Conservation (phyloP, 176 grass and related monocot genomes). For the Oryza punctata region DNA sequence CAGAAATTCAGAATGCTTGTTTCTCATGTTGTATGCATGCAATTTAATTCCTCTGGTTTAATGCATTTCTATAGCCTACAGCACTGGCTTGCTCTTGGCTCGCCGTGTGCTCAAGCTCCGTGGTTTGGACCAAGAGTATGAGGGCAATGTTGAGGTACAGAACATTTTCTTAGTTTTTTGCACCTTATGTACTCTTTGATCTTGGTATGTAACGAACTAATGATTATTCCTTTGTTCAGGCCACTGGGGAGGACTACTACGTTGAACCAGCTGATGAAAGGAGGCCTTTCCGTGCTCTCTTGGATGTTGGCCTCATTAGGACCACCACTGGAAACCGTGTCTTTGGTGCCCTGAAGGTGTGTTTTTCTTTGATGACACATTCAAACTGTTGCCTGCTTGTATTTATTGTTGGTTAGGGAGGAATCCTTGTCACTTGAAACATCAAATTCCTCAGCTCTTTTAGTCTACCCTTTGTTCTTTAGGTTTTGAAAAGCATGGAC, state of each 20-base stretch:
- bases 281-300: conserved; percentile 72
- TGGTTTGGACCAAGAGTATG: conserved; percentile 61
- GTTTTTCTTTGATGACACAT: not conserved
- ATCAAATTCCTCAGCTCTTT: too few relatives aligned
- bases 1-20: not conserved
- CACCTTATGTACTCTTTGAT: conserved; percentile 33
- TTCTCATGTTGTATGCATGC: not conserved
- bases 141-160: conserved; percentile 66
- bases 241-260: conserved; percentile 63
- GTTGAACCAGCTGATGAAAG: conserved; percentile 52
- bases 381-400: not conserved
- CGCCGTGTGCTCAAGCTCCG: conserved; percentile 58
- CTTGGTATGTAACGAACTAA: not conserved
- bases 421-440: too few relatives aligned
- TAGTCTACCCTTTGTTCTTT: too few relatives aligned
- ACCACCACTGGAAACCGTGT: conserved; percentile 76
- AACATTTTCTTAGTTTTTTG: too few relatives aligned
- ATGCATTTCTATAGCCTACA: conserved; percentile 48
- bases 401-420: not conserved
- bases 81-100: conserved; percentile 73
- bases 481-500: too few relatives aligned
- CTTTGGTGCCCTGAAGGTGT: conserved; percentile 74
- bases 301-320: conserved; percentile 77
- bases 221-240: conserved; percentile 18
- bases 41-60: not conserved